These are phyloP conservation scores for Chlorella sorokiniana DNA, from an alignment of 139 green algal species.

Conservation along the genomic window DNA sequence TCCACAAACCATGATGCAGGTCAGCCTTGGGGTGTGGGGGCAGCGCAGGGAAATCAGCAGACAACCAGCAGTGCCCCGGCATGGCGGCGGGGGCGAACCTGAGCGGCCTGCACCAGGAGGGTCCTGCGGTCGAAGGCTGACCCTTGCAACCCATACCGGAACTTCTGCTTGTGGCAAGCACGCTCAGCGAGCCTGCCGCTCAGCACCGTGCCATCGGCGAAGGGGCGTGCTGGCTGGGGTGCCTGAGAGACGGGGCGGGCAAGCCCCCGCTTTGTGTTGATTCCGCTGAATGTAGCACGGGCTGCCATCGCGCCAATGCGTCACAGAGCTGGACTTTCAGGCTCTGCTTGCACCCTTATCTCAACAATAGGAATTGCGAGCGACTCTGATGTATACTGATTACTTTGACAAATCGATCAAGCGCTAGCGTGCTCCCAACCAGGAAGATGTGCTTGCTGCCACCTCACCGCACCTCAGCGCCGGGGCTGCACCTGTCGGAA, in stretches of 20 bases:
- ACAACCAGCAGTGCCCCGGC: neutral
- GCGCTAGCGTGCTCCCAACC: too few species aligned
- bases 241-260: too few species aligned
- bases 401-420: too few species aligned
- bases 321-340: neutral
- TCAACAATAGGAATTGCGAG: neutral
- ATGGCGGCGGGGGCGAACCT: too few species aligned
- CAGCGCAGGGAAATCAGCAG: neutral
- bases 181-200: too few species aligned
- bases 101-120: neutral
- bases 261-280: neutral
- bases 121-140: neutral
- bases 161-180: too few species aligned
- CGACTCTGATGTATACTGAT: too few species aligned
- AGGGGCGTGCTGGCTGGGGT: neutral
- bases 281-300: neutral
- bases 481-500: too few species aligned
- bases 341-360: neutral
- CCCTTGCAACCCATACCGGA: neutral
- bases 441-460: too few species aligned
- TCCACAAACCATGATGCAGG: neutral
- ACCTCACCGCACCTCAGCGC: neutral
- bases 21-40: too few species aligned
- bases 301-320: constrained; percentile 6
- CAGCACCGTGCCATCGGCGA: neutral